Percentiles rank a stretch among this genome's conserved stretches.
phyloP scores from a whole-genome alignment of 225 moss, liverwort and hornwort genomes.

The Climacium dendroides region DNA sequence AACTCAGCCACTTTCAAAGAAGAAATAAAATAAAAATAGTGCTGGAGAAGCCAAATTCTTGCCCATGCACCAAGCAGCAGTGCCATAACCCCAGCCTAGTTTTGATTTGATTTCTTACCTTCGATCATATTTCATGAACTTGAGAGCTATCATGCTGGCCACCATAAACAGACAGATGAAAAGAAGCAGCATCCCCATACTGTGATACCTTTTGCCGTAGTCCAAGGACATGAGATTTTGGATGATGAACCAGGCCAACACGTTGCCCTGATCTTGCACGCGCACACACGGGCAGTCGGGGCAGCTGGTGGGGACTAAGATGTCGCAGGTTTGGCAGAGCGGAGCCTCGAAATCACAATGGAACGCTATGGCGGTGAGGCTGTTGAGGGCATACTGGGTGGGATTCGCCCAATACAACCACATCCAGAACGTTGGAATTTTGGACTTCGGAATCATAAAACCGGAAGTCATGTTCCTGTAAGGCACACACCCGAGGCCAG shows the following conservation, averaged over 20 bases:
- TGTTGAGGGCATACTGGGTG: constrained; percentile 66
- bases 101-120: not conserved
- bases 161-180: constrained; percentile 46
- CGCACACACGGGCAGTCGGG: constrained; percentile 50
- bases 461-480: constrained; percentile 94
- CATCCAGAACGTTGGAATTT: constrained; percentile 76
- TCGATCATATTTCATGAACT: constrained; percentile 61
- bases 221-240: constrained; percentile 30
- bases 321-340: constrained; percentile 41
- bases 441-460: constrained; percentile 72
- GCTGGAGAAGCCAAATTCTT: not conserved
- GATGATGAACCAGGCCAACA: constrained; percentile 45
- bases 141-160: constrained; percentile 48
- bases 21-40: not conserved
- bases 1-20: not conserved
- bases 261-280: constrained; percentile 34
- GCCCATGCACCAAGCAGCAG: not conserved
- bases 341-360: constrained; percentile 44
- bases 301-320: constrained; percentile 28
- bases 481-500: not conserved
- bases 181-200: constrained; percentile 39
- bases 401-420: constrained; percentile 88
- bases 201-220: constrained; percentile 1
- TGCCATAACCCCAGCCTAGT: not conserved
- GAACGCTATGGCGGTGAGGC: constrained; percentile 51